A percentile compares a stretch with the other conserved stretches of the same genome.
These are phyloP conservation scores for Vitis labrusca DNA, from an alignment of 164 flowering plant genomes.

Conservation along the genomic window DNA sequence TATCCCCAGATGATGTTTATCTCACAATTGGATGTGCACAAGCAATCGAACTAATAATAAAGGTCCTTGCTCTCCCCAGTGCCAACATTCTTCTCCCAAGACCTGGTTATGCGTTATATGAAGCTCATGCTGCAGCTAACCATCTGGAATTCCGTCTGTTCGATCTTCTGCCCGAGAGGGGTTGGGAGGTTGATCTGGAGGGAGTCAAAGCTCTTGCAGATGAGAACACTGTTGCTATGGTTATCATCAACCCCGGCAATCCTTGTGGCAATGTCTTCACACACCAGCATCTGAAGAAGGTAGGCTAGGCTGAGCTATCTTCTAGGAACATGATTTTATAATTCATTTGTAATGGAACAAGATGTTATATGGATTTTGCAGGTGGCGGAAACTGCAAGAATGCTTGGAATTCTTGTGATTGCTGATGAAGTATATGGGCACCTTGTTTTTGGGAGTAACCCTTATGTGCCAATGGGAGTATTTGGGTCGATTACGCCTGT, in stretches of 20 bases:
- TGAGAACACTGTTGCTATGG: conserved; percentile 80
- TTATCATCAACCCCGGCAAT: conserved; percentile 87
- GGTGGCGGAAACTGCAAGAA: conserved; percentile 86
- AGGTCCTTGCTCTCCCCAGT: conserved; percentile 71
- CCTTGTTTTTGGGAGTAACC: conserved; percentile 72
- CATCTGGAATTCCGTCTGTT: conserved; percentile 62
- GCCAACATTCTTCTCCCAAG: conserved; percentile 86
- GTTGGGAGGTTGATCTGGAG: conserved; percentile 86
- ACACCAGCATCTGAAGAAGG: conserved; percentile 73
- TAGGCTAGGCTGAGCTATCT: conserved; percentile 12
- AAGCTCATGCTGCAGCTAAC: conserved; percentile 62
- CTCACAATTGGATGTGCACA: conserved; percentile 84
- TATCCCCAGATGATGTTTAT: conserved; percentile 71
- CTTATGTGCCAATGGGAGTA: conserved; percentile 91
- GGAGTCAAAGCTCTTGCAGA: conserved; percentile 76
- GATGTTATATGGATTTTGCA: conserved; percentile 16
- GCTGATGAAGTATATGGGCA: conserved; percentile 97
- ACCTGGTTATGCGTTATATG: conserved; percentile 86
- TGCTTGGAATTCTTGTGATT: conserved; percentile 62
- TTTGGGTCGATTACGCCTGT: conserved; percentile 83
- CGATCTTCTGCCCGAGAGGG: conserved; percentile 75
- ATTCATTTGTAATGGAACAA: background rate
- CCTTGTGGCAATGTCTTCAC: conserved; percentile 91
- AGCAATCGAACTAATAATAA: conserved; percentile 68
- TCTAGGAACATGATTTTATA: background rate